Conservation (phyloP, 768 basidiomycete genomes). For the Trametes cingulata region DNA sequence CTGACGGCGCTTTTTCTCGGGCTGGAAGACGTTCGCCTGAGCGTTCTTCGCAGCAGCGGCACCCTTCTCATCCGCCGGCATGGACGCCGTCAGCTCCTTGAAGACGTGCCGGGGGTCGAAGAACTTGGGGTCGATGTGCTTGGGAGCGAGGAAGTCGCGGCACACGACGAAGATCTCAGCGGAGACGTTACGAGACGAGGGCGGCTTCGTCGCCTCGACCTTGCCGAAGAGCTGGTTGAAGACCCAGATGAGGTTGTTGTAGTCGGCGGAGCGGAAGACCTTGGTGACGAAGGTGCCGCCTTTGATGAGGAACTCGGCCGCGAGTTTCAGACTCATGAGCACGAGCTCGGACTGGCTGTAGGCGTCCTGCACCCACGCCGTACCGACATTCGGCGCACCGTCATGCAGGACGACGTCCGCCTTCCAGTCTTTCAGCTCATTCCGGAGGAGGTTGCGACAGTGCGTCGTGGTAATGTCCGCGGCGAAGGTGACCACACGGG, state of each 20-base stretch:
- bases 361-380: constrained; percentile 98
- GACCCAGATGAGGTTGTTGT: constrained; percentile 98
- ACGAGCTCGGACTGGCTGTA: constrained; percentile 97
- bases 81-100: constrained; percentile 73
- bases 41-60: constrained; percentile 63
- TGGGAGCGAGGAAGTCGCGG: constrained; percentile 91
- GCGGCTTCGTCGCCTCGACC: constrained; percentile 98
- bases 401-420: constrained; percentile 98
- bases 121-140: constrained; percentile 96
- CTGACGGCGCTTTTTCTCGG: constrained; percentile 91
- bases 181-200: constrained; percentile 97
- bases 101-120: constrained; percentile 97
- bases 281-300: constrained; percentile 97
- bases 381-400: constrained; percentile 99
- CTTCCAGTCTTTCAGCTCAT: constrained; percentile 97
- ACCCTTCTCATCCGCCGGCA: constrained; percentile 47
- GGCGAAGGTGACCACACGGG: constrained; percentile 87
- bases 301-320: constrained; percentile 90
- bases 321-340: constrained; percentile 91
- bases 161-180: constrained; percentile 99
- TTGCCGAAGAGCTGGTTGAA: constrained; percentile 94
- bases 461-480: constrained; percentile 92
- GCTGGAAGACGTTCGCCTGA: constrained; percentile 92
- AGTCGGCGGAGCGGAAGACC: constrained; percentile 97
- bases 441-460: constrained; percentile 84